Conservation (phyloP, 2,329 filamentous ascomycete species). For the Pseudogymnoascus sp. region DNA sequence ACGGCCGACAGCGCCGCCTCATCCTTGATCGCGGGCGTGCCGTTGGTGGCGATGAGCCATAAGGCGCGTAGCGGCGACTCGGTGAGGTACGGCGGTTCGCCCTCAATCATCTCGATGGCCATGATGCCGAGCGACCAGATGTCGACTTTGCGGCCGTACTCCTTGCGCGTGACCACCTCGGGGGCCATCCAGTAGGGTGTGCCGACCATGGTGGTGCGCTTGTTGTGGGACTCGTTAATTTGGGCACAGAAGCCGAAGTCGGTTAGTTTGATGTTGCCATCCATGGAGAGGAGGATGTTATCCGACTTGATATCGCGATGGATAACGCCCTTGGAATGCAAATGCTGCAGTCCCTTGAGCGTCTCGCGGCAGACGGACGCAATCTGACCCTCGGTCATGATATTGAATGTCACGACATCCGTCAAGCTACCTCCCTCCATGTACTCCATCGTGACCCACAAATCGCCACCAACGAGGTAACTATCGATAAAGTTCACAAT, state of each 20-base stretch:
- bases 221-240: conserved; percentile 94
- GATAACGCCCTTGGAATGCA: conserved; percentile 96
- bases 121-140: conserved; percentile 99
- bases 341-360: conserved; percentile 80
- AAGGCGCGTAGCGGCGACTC: conserved; percentile 88
- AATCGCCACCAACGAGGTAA: conserved; percentile 77
- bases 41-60: conserved; percentile 94
- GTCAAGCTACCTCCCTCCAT: conserved; percentile 98
- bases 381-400: conserved; percentile 97
- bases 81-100: conserved; percentile 92
- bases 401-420: conserved; percentile 97
- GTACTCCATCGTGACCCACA: conserved; percentile 99
- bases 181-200: conserved; percentile 99
- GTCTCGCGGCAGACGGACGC: conserved; percentile 93
- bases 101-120: conserved; percentile 99
- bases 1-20: conserved; percentile 71
- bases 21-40: conserved; percentile 90
- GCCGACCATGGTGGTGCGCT: conserved; percentile 97
- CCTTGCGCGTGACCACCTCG: conserved; percentile 92
- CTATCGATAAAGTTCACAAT: conserved; percentile 99
- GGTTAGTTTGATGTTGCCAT: conserved; percentile 97
- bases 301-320: conserved; percentile 99
- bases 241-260: conserved; percentile 99
- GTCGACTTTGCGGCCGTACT: conserved; percentile 96
- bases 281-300: conserved; percentile 87